Conservation (phyloP, 306 rosid species). For the Vigna unguiculata region DNA sequence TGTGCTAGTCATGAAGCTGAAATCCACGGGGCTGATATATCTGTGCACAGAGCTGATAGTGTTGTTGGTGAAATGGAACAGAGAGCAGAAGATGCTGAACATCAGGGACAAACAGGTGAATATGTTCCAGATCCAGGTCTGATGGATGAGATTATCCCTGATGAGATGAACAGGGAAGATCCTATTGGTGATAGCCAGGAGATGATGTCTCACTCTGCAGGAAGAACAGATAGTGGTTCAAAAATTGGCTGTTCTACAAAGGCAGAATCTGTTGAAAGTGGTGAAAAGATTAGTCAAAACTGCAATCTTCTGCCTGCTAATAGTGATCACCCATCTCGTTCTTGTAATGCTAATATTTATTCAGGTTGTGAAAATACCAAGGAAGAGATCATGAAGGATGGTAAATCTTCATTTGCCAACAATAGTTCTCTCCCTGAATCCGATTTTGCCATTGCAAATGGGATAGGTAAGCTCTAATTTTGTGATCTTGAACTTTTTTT, state of each 20-base stretch:
- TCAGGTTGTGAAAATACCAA: conserved; percentile 69
- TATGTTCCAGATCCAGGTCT: conserved; percentile 89
- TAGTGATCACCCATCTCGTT: conserved; percentile 71
- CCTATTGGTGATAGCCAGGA: conserved; percentile 97
- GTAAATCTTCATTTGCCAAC: conserved; percentile 74
- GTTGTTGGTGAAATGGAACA: conserved; percentile 97
- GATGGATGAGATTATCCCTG: conserved; percentile 94
- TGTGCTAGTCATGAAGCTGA: conserved; percentile 99
- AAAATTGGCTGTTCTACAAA: conserved; percentile 91
- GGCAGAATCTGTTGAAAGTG: conserved; percentile 98
- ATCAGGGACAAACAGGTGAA: conserved; percentile 98
- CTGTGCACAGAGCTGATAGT: conserved; percentile 92
- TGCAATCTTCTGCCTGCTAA: conserved; percentile 68
- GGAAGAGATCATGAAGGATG: conserved; percentile 72
- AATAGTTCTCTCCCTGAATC: conserved; percentile 57
- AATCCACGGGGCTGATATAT: conserved; percentile 90
- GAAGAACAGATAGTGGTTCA: conserved; percentile 96
- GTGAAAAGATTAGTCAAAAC: conserved; percentile 83
- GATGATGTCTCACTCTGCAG: conserved; percentile 86
- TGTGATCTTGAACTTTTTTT: conserved; percentile 24
- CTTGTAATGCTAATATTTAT: conserved; percentile 72
- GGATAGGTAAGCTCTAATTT: conserved; percentile 61
- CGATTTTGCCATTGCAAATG: conserved; percentile 66
- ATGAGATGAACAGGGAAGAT: conserved; percentile 83
- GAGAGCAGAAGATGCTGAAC: conserved; percentile 89